Base-by-base conservation (phyloP, 2,329 filamentous ascomycete species). In the Bimuria novae-zelandiae region DNA sequence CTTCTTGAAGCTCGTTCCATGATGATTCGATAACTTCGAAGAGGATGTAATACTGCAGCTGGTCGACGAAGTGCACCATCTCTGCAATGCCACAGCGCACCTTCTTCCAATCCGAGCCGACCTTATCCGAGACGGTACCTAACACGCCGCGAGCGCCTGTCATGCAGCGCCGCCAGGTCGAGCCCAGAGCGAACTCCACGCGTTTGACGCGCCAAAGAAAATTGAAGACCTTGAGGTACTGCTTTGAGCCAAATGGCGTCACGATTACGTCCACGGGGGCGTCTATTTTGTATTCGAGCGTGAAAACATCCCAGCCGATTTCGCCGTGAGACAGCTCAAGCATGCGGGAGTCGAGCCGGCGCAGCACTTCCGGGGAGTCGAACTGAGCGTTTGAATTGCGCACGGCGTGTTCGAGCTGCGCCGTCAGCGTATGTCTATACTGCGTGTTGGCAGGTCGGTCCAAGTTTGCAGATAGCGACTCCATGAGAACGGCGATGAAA, bases 221-320 rank as follows among this genome's bases (percentile, higher is more conserved):
- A 75, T 99, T 99, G 83, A 99, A 99, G 8, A 99, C 91, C 71
- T 97, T 97, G 64, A 99, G 87, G 71, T 99, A 99, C 71, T 99
- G 93, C 19, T 93, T 89, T 61, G 90, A 93, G 40, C 92, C 92
- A 85, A 92, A 97, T 36, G 95, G 91, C 0, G 93, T 97, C 33
- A 99, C 92, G 42, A 99, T 92, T 23, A 99, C 94, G 70, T 99
- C 94, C 21, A 97, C 90, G 0, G 94, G 94, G 1, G 93, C 89
- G 71, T 96, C 92, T 62, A 99, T 94, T 73, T 97, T 97, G 77
- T 99, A 99, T 72, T 99, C 95, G 7, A 99, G 84, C 0, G 94
- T 99, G 76, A 99, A 99, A 70, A 95, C 96, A 70, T 99, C 94
- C 94, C 94, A 99, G 44, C 94, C 94, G 48, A 97, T 97, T 66